A percentile compares a stretch with the other conserved stretches of the same genome.
These are phyloP conservation scores for Rhododendron henanense DNA, from an alignment of 148 eudicot species.

Conservation along the genomic window DNA sequence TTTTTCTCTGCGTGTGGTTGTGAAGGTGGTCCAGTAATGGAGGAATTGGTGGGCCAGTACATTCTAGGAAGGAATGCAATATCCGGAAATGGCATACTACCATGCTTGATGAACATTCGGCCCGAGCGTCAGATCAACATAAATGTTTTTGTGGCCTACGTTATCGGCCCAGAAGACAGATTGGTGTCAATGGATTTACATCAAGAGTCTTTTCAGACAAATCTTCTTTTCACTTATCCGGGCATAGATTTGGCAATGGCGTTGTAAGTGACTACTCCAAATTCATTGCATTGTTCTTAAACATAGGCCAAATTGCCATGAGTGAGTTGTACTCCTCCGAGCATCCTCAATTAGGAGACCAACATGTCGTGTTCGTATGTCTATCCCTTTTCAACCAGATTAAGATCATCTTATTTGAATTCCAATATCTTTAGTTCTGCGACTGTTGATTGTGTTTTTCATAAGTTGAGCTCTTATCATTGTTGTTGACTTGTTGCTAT, in stretches of 20 bases:
- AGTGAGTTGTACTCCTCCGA: background rate
- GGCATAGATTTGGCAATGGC: conserved; percentile 27
- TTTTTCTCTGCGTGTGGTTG: background rate
- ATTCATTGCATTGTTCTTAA: conserved; percentile 1
- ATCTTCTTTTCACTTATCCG: conserved; percentile 45
- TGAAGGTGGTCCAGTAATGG: conserved; percentile 12
- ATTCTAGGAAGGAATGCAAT: conserved; percentile 15
- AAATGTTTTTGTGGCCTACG: conserved; percentile 27
- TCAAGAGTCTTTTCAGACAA: conserved; percentile 52
- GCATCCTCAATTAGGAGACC: background rate
- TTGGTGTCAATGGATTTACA: conserved; percentile 30
- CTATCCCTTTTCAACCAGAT: background rate
- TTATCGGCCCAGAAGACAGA: conserved; percentile 35
- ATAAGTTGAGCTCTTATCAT: background rate
- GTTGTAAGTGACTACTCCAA: conserved; percentile 49
- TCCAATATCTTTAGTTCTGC: background rate
- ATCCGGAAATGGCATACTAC: conserved; percentile 17
- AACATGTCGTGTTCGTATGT: background rate
- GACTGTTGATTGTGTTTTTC: background rate
- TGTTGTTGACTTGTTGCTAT: background rate
- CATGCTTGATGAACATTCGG: conserved; percentile 15
- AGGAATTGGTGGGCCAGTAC: background rate
- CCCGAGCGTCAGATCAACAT: conserved; percentile 8
- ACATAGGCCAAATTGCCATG: background rate
- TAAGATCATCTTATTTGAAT: background rate